Conservation (phyloP, 192 early-diverging fungal genomes). For the Tieghemiomyces parasiticus region DNA sequence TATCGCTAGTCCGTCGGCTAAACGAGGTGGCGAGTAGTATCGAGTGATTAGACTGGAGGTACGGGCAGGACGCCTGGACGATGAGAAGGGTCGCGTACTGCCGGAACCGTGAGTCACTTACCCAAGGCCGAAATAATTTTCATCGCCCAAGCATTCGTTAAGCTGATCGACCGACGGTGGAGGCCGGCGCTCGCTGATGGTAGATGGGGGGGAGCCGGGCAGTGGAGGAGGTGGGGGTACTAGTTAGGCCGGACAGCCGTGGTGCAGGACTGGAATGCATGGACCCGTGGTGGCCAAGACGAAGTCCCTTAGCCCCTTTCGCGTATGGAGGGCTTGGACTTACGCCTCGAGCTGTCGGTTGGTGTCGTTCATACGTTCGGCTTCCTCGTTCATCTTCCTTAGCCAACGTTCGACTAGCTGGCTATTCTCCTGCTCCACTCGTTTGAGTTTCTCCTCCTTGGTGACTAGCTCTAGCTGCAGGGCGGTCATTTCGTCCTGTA, state of each 20-base stretch:
- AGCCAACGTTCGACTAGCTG: slow-evolving; percentile 84
- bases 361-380: slow-evolving; percentile 83
- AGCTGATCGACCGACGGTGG: neutral
- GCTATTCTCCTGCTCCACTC: slow-evolving; percentile 68
- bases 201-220: too few species aligned
- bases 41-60: too few species aligned
- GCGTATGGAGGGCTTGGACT: too few species aligned
- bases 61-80: too few species aligned
- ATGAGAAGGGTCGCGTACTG: too few species aligned
- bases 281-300: too few species aligned
- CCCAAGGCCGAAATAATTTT: slow-evolving; percentile 7
- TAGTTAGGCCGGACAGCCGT: too few species aligned
- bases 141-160: slow-evolving; percentile 10
- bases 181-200: slow-evolving; percentile 41
- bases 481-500: slow-evolving; percentile 84
- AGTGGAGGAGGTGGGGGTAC: too few species aligned
- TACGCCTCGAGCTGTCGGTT: slow-evolving; percentile 77
- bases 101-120: too few species aligned
- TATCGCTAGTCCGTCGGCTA: neutral
- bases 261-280: too few species aligned
- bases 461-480: slow-evolving; percentile 82
- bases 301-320: too few species aligned
- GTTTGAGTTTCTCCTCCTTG: slow-evolving; percentile 42
- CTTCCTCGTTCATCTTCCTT: slow-evolving; percentile 79
- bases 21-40: too few species aligned